These are phyloP conservation scores for Chaetomium olivaceum DNA, from an alignment of 2,329 filamentous ascomycete genomes.

Conservation along the genomic window DNA sequence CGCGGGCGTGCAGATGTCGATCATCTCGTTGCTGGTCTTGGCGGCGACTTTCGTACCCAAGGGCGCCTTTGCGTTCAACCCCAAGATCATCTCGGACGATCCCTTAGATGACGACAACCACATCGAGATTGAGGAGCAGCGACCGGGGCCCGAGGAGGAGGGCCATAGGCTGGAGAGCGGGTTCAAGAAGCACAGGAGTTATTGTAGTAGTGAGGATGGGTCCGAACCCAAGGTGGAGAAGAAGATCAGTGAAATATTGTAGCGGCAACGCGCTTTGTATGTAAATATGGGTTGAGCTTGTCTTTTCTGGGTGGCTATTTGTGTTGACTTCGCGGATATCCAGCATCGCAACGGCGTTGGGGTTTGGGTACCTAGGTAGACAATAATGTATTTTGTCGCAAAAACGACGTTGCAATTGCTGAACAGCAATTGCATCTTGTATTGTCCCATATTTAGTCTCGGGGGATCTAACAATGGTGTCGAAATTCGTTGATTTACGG, in stretches of 20 bases:
- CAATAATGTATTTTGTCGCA: neutral
- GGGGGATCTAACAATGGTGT: too few species aligned
- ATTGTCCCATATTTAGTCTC: too few species aligned
- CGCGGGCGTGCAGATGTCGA: conserved; percentile 50
- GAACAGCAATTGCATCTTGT: too few species aligned
- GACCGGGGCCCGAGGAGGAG: conserved; percentile 2
- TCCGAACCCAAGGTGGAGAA: conserved; percentile 25
- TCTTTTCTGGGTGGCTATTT: neutral
- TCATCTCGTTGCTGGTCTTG: conserved; percentile 45
- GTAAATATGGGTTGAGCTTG: neutral
- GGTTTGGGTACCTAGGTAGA: neutral
- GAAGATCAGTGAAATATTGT: conserved; percentile 25
- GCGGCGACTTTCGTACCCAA: conserved; percentile 48
- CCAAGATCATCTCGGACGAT: conserved; percentile 44
- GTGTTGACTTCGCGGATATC: neutral
- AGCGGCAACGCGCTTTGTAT: neutral
- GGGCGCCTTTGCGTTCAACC: conserved; percentile 47
- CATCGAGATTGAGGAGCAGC: conserved; percentile 24
- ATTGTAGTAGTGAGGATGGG: conserved; percentile 23
- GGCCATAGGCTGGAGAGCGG: neutral
- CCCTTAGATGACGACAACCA: conserved; percentile 36
- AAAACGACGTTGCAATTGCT: too few species aligned
- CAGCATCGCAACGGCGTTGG: neutral
- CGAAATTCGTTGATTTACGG: too few species aligned
- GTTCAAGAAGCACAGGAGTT: conserved; percentile 23